These are phyloP conservation scores for Misopates orontium DNA, from an alignment of 257 asterid genomes.

Conservation along the genomic window DNA sequence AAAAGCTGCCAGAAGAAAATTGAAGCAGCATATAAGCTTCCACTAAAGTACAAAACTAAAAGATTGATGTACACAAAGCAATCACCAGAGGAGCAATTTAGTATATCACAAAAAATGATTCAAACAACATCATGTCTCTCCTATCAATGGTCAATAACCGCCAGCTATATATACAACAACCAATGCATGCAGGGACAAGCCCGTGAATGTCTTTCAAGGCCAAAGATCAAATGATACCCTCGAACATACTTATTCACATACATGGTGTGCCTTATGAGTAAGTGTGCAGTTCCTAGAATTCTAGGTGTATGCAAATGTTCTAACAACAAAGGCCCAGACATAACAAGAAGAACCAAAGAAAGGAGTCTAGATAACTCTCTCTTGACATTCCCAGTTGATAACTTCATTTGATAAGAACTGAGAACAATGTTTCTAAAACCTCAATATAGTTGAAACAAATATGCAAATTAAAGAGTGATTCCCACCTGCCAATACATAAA, in stretches of 20 bases:
- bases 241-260: not conserved
- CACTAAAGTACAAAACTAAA: conserved; percentile 1
- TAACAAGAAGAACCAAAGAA: not conserved
- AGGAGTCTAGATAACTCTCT: conserved; percentile 6
- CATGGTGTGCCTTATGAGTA: not conserved
- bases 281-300: not conserved
- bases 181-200: not conserved
- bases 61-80: not conserved
- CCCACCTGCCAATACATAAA: conserved; percentile 96
- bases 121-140: too few relatives aligned
- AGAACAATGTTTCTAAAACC: not conserved
- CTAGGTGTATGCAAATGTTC: conserved; percentile 8
- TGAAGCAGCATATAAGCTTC: conserved; percentile 11
- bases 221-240: not conserved
- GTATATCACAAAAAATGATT: too few relatives aligned
- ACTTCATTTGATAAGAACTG: conserved; percentile 21
- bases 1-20: conserved; percentile 52
- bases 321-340: conserved; percentile 12
- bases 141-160: not conserved
- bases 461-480: conserved; percentile 13
- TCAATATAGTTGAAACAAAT: conserved; percentile 4
- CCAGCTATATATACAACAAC: not conserved
- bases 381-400: not conserved
- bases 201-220: not conserved
- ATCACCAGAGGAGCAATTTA: not conserved